Conservation (phyloP, 495 filamentous ascomycete genomes). For the Penicillium cinerascens region DNA sequence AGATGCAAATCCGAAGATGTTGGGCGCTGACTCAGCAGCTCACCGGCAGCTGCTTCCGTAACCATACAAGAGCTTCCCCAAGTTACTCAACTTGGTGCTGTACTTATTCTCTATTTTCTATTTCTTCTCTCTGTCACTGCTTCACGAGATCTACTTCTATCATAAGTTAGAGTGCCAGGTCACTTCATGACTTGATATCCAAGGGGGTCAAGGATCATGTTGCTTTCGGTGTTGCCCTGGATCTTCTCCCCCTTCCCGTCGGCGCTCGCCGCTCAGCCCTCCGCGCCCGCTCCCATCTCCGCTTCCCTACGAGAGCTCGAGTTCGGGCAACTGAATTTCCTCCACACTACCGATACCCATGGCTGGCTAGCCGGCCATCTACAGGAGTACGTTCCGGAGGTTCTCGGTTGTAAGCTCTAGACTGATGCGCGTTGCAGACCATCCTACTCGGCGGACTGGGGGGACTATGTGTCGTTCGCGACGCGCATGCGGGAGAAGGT, state of each 20-base stretch:
- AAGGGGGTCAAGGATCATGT: conserved; percentile 1
- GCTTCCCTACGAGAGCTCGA: conserved; percentile 77
- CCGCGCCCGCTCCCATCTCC: conserved; percentile 70
- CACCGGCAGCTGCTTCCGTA: conserved; percentile 43
- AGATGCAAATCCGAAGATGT: conserved; percentile 35
- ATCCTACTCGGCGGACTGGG: conserved; percentile 93
- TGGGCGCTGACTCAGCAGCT: conserved; percentile 42
- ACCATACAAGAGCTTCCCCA: conserved; percentile 5
- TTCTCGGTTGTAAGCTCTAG: conserved; percentile 8
- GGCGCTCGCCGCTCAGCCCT: conserved; percentile 66
- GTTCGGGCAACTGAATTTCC: conserved; percentile 91
- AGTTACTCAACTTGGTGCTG: neutral
- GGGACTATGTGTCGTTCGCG: conserved; percentile 94
- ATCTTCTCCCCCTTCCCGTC: conserved; percentile 22
- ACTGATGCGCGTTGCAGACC: conserved; percentile 49
- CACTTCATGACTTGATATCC: neutral
- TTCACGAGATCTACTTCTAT: neutral
- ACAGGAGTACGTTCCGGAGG: conserved; percentile 60
- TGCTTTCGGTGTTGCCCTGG: conserved; percentile 21
- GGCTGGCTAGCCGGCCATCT: conserved; percentile 95
- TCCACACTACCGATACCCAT: conserved; percentile 93
- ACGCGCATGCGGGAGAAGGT: conserved; percentile 73
- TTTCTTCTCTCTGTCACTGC: conserved; percentile 1
- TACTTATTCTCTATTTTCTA: neutral
- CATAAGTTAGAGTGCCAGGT: neutral